Conservation (phyloP, 106 monocot species). For the Chionographis japonica region DNA sequence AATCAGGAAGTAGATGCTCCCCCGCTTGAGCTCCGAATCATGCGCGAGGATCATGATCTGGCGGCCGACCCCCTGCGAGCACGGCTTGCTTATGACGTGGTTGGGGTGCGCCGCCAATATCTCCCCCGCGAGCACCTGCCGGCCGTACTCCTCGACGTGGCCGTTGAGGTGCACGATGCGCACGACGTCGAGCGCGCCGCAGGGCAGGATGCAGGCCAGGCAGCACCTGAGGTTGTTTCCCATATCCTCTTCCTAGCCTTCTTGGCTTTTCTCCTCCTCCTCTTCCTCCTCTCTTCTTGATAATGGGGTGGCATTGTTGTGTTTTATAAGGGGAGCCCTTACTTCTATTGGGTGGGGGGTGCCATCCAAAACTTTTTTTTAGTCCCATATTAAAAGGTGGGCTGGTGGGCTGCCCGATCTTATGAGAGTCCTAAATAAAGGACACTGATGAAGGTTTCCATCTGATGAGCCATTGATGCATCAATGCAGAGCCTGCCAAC, state of each 20-base stretch:
- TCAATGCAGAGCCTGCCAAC: too few species aligned
- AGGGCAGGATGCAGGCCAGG: conserved; percentile 69
- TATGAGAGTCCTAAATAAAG: too few species aligned
- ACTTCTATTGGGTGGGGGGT: too few species aligned
- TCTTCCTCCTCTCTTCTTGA: not conserved
- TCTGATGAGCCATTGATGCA: too few species aligned
- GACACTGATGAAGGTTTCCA: too few species aligned
- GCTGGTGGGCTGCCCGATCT: too few species aligned
- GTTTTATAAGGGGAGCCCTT: too few species aligned
- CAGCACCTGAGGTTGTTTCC: conserved; percentile 67
- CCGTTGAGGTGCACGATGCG: conserved; percentile 67
- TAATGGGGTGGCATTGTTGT: not conserved
- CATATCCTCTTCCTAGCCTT: conserved; percentile 27
- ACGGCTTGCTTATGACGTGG: conserved; percentile 57
- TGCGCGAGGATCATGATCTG: conserved; percentile 45
- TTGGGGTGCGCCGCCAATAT: conserved; percentile 53
- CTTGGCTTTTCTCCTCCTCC: not conserved
- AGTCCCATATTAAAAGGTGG: too few species aligned
- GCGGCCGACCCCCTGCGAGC: conserved; percentile 27
- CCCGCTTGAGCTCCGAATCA: conserved; percentile 49
- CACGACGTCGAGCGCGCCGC: conserved; percentile 56
- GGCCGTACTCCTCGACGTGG: conserved; percentile 63
- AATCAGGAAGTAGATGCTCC: conserved; percentile 59
- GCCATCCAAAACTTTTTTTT: too few species aligned
- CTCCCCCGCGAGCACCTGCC: conserved; percentile 44